A percentile compares a stretch with the other conserved stretches of the same genome.
These are phyloP conservation scores for Aspergillus costaricaensis DNA, from an alignment of 2,329 filamentous ascomycete species.

Conservation along the genomic window DNA sequence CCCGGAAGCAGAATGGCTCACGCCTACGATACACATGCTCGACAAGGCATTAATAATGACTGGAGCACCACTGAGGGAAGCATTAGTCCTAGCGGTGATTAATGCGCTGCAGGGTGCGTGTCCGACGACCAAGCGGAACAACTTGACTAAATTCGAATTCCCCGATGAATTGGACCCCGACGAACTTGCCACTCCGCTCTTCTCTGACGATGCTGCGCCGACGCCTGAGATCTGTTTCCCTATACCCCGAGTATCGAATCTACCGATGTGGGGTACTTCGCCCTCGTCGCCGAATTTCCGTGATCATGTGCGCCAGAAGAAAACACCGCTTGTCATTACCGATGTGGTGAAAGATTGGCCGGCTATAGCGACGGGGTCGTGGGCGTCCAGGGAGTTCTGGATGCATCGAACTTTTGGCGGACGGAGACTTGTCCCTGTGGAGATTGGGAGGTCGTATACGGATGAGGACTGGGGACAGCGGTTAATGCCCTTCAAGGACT, in stretches of 20 bases:
- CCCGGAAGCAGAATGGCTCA: slow-evolving; percentile 49
- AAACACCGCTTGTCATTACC: slow-evolving; percentile 69
- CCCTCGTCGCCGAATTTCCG: slow-evolving; percentile 64
- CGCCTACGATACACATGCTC: slow-evolving; percentile 63
- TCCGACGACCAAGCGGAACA: too few relatives aligned
- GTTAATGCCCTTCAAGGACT: slow-evolving; percentile 72
- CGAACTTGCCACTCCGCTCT: slow-evolving; percentile 28
- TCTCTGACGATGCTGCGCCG: slow-evolving; percentile 36
- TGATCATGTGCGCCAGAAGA: slow-evolving; percentile 53
- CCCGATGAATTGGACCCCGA: background rate
- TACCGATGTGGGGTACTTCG: slow-evolving; percentile 17
- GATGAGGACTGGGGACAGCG: slow-evolving; percentile 82
- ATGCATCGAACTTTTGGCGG: slow-evolving; percentile 73
- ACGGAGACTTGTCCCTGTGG: slow-evolving; percentile 77
- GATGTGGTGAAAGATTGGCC: slow-evolving; percentile 72
- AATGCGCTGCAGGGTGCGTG: slow-evolving; percentile 31
- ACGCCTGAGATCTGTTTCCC: slow-evolving; percentile 38
- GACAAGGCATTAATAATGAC: slow-evolving; percentile 78
- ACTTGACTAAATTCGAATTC: too few relatives aligned
- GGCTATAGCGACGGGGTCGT: slow-evolving; percentile 66
- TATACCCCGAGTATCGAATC: slow-evolving; percentile 39
- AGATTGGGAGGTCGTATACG: slow-evolving; percentile 84
- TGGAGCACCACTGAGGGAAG: slow-evolving; percentile 62
- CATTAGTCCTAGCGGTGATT: slow-evolving; percentile 42
- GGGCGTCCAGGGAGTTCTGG: slow-evolving; percentile 75